Evolutionary conservation across 2,329 filamentous ascomycete species (phyloP).

Genomic region (Coniochaeta sp.): DNA sequence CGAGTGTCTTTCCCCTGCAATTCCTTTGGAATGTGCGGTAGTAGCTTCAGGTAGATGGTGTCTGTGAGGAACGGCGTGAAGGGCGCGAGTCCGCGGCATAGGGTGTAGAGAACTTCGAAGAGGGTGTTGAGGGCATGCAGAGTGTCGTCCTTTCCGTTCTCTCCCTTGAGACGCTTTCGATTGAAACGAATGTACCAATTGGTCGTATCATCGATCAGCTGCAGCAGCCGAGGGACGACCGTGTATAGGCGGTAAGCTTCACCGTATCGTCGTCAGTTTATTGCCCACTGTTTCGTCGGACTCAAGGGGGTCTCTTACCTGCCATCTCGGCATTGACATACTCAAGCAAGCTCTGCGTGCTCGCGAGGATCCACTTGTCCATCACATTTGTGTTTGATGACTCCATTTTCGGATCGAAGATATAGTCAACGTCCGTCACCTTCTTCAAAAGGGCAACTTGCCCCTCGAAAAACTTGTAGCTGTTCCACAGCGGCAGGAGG

Average conservation of each 20-base stretch:
- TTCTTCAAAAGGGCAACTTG: constrained; percentile 85
- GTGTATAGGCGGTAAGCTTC: constrained; percentile 74
- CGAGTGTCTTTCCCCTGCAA: constrained; percentile 62
- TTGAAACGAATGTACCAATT: constrained; percentile 99
- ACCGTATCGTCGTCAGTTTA: constrained; percentile 8
- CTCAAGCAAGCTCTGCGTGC: constrained; percentile 81
- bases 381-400: constrained; percentile 82
- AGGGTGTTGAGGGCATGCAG: constrained; percentile 86
- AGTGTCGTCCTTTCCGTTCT: constrained; percentile 79
- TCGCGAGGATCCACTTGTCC: constrained; percentile 92
- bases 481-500: constrained; percentile 88
- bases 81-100: constrained; percentile 80
- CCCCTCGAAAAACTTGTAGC: constrained; percentile 91
- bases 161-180: constrained; percentile 82
- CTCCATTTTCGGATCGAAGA: constrained; percentile 70
- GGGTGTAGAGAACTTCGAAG: constrained; percentile 86
- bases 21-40: constrained; percentile 71
- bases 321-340: constrained; percentile 93
- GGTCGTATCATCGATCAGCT: constrained; percentile 88
- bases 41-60: constrained; percentile 80
- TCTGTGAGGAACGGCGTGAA: constrained; percentile 96
- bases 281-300: not conserved
- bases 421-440: constrained; percentile 66
- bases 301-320: constrained; percentile 37
- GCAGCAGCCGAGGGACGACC: constrained; percentile 76